phyloP scores from a whole-genome alignment of 2,329 filamentous ascomycete genomes.

The Passalora sequoiae region DNA sequence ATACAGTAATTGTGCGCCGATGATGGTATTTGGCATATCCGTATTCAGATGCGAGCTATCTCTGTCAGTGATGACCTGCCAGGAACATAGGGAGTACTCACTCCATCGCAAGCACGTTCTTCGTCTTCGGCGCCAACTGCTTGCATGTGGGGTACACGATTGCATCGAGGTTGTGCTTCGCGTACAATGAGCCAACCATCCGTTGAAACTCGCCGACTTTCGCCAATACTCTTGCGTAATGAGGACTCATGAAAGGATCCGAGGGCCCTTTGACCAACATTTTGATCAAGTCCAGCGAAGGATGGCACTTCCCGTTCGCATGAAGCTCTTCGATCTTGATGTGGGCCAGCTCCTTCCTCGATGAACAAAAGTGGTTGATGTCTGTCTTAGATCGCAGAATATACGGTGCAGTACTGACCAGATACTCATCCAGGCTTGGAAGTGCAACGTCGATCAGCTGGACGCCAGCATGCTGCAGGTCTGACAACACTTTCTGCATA shows the following conservation, averaged over 20 bases:
- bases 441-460: constrained; percentile 26
- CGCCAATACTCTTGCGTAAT: constrained; percentile 27
- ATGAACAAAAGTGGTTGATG: constrained; percentile 26
- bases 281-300: constrained; percentile 22
- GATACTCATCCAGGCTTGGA: constrained; percentile 20
- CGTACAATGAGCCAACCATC: constrained; percentile 29
- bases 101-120: constrained; percentile 28
- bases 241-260: constrained; percentile 28
- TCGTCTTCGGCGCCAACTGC: constrained; percentile 32
- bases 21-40: constrained; percentile 34
- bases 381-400: constrained; percentile 24
- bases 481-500: constrained; percentile 13
- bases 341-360: constrained; percentile 17
- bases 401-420: constrained; percentile 18
- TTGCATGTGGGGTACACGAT: constrained; percentile 35
- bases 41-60: constrained; percentile 17
- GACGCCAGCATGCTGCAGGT: constrained; percentile 16
- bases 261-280: constrained; percentile 22
- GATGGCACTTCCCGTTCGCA: constrained; percentile 17
- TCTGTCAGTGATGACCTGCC: too few relatives aligned
- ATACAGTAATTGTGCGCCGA: constrained; percentile 32
- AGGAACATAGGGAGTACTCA: constrained; percentile 6
- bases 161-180: constrained; percentile 31
- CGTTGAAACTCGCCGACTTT: constrained; percentile 30
- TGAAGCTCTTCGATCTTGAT: constrained; percentile 24